These are phyloP conservation scores for Dacryopinax primogenitus DNA, from an alignment of 768 basidiomycete species.

Conservation along the genomic window DNA sequence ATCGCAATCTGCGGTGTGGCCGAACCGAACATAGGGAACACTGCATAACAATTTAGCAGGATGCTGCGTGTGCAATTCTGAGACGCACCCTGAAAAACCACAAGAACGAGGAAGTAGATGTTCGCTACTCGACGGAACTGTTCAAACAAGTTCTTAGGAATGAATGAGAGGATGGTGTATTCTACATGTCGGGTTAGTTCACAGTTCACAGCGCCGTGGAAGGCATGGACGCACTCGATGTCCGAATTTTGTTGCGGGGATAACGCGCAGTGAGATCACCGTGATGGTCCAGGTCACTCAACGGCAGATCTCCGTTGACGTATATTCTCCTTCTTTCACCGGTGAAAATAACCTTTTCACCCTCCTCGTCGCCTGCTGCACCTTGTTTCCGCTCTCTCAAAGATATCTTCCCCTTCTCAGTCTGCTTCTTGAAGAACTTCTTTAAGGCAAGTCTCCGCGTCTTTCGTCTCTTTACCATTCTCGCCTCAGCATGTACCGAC, in stretches of 20 bases:
- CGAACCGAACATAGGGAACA: conserved; percentile 86
- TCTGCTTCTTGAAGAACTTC: conserved; percentile 12
- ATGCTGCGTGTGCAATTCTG: not conserved
- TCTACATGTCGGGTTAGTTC: conserved; percentile 35
- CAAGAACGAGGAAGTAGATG: conserved; percentile 77
- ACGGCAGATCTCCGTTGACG: conserved; percentile 57
- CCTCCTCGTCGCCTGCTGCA: conserved; percentile 33
- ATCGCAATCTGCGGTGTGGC: conserved; percentile 68
- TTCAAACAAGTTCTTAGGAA: conserved; percentile 89
- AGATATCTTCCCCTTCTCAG: conserved; percentile 15
- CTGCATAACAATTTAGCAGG: conserved; percentile 27
- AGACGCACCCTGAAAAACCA: conserved; percentile 59
- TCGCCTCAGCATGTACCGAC: conserved; percentile 57
- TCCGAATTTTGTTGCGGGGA: conserved; percentile 84
- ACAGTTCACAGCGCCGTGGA: too few relatives aligned
- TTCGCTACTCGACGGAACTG: conserved; percentile 92
- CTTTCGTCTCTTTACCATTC: conserved; percentile 11
- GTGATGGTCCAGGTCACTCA: conserved; percentile 48
- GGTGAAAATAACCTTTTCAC: conserved; percentile 26
- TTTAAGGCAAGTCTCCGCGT: conserved; percentile 14
- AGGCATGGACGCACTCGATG: conserved; percentile 55
- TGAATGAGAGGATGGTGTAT: conserved; percentile 79
- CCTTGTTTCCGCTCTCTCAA: conserved; percentile 31
- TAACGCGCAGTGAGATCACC: conserved; percentile 76
- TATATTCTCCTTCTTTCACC: conserved; percentile 63